Base-by-base conservation (phyloP, 1,139 yeast species). In the Geotrichum candidum region DNA sequence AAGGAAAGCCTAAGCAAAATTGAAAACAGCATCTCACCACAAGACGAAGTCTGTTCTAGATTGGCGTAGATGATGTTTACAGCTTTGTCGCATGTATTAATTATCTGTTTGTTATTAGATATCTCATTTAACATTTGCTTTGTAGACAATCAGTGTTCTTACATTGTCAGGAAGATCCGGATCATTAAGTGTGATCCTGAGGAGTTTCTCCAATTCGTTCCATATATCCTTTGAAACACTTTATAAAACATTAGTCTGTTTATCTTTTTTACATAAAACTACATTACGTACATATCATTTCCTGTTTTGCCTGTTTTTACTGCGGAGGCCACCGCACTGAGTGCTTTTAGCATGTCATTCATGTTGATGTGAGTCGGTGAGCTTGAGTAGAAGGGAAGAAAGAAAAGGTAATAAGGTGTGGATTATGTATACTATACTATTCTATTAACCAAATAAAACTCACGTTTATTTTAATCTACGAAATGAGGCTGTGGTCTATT, bases 21-120 rank as follows among this genome's bases (percentile, higher is more conserved):
- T 11, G 58, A 54, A 23, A 61, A 61, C 33, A 61, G 51, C 54
- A 53, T 60, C 33, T 56, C 61, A 23, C 61, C 61, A 23, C 63
- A 61, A 41, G 58, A 25, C 18, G 55, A 33, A 5, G 46, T 27
- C 10, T 13, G 29, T 51, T 61, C 63, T 22, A 61, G 22, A 23
- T 27, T 5, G 31, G 33, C 23, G 10, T 54, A 54, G 9, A 61
- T 54, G 11, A 27, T 38, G 35, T 61, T 61, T 11, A 61, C 56
- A 11, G 22, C 51, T 18, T 15, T 29, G 31, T 61, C 61, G 48
- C 54, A 57, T 5, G 25, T n/a, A 31, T 60, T 57, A 1, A 60
- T 54, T 5, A 56, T 27, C 62, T 60, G 25, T 27, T 33, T 13
- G 27, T 51, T 3, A 27, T 53, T 33, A 35, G 54, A 5, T 15